Conservation (phyloP, 116 monocot genomes). For the Zostera marina region DNA sequence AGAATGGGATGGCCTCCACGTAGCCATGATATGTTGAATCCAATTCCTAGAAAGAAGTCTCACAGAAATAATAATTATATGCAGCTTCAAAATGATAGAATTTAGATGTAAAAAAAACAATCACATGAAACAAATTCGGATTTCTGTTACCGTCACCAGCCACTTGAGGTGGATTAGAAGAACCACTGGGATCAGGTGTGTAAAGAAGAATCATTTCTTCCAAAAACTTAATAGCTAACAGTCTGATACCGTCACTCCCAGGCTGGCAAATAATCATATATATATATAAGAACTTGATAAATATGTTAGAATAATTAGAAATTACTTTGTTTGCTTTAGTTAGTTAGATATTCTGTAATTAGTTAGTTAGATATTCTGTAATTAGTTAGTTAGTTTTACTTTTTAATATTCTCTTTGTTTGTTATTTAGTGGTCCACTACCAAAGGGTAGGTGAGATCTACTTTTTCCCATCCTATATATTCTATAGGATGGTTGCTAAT, state of each 20-base stretch:
- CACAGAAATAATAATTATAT: background rate
- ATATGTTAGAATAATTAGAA: too few relatives aligned
- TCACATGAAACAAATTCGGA: background rate
- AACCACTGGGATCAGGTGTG: constrained; percentile 67
- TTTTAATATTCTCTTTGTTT: too few relatives aligned
- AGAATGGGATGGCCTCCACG: constrained; percentile 69
- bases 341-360: too few relatives aligned
- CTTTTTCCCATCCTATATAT: too few relatives aligned
- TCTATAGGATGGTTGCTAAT: too few relatives aligned
- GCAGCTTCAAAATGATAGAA: background rate
- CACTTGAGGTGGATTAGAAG: constrained; percentile 50
- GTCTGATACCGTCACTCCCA: constrained; percentile 57
- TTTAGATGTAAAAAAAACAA: background rate
- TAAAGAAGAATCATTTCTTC: constrained; percentile 68
- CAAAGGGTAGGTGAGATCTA: too few relatives aligned
- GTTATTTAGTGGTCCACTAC: too few relatives aligned
- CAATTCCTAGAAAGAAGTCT: constrained; percentile 9
- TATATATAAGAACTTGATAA: background rate
- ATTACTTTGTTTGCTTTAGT: too few relatives aligned
- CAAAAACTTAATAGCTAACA: constrained; percentile 71
- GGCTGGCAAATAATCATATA: constrained; percentile 14
- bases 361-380: too few relatives aligned
- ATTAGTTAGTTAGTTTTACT: too few relatives aligned
- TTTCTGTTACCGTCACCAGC: constrained; percentile 26
- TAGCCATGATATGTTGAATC: constrained; percentile 80